Conservation (phyloP, 768 basidiomycete genomes). For the Suillus placidus region DNA sequence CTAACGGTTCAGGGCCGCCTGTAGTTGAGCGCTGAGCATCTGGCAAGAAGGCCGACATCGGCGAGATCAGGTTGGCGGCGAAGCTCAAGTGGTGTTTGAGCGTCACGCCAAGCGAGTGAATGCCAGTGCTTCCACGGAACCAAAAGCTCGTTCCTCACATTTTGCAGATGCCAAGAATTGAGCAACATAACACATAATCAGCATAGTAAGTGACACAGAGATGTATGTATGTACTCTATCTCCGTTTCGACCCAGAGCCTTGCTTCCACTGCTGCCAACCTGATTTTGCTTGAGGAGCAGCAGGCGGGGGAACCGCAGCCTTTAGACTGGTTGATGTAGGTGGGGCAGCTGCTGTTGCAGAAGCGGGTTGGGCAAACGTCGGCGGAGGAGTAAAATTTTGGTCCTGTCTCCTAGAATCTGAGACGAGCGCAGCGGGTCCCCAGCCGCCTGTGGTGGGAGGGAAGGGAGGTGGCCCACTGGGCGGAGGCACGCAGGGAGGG, state of each 20-base stretch:
- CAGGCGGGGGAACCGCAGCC: slow-evolving; percentile 23
- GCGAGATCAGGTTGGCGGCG: not conserved
- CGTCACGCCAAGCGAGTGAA: not conserved
- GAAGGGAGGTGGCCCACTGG: slow-evolving; percentile 10
- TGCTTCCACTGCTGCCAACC: slow-evolving; percentile 60
- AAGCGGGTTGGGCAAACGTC: slow-evolving; percentile 6
- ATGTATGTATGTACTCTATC: slow-evolving; percentile 15
- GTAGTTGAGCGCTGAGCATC: not conserved
- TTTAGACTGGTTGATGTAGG: slow-evolving; percentile 14
- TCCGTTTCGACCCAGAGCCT: slow-evolving; percentile 23
- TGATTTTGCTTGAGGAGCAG: slow-evolving; percentile 32
- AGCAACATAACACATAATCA: not conserved
- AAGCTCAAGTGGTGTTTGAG: not conserved
- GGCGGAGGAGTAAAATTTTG: slow-evolving; percentile 11
- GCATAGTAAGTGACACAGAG: not conserved
- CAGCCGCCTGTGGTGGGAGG: slow-evolving; percentile 19
- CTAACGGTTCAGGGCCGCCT: no score
- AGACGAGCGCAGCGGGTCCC: slow-evolving; percentile 15
- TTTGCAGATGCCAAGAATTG: slow-evolving; percentile 2
- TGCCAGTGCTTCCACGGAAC: not conserved
- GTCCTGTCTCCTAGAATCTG: slow-evolving; percentile 4
- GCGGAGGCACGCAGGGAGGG: slow-evolving; percentile 13
- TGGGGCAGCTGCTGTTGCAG: slow-evolving; percentile 12
- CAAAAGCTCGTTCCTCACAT: not conserved
- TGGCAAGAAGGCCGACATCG: not conserved